Percentiles rank a stretch among this genome's conserved stretches.
Evolutionary conservation across 352 stramenopile species (phyloP).

Genomic region (Phytophthora ohioensis): DNA sequence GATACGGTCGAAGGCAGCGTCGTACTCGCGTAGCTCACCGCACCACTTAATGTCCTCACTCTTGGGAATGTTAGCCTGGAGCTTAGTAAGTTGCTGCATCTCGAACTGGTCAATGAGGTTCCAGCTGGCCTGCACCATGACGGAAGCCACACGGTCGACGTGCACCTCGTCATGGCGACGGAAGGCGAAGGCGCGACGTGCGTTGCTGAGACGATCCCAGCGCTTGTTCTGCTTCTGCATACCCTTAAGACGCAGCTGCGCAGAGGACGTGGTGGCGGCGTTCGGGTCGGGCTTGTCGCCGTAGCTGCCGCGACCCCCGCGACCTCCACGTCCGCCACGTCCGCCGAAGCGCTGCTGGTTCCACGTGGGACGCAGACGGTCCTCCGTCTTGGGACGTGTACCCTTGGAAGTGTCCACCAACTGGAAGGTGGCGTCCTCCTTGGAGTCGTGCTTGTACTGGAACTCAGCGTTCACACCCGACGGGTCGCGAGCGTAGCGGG

Average conservation of each 20-base stretch:
- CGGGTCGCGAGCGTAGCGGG: slow-evolving; percentile 69
- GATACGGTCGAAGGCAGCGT: slow-evolving; percentile 95
- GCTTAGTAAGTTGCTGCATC: slow-evolving; percentile 95
- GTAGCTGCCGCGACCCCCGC: slow-evolving; percentile 41
- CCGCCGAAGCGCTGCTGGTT: slow-evolving; percentile 88
- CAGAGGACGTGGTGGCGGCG: slow-evolving; percentile 50
- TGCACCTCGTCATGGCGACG: slow-evolving; percentile 77
- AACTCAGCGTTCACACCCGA: slow-evolving; percentile 93
- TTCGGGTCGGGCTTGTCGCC: slow-evolving; percentile 55
- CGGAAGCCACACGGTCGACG: slow-evolving; percentile 86
- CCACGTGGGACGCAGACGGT: slow-evolving; percentile 83
- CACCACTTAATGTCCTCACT: slow-evolving; percentile 94
- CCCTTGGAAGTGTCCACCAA: slow-evolving; percentile 95
- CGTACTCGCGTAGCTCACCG: slow-evolving; percentile 95
- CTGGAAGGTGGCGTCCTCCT: slow-evolving; percentile 93
- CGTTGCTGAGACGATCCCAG: slow-evolving; percentile 82
- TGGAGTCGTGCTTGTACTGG: slow-evolving; percentile 94
- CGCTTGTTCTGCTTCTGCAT: slow-evolving; percentile 91
- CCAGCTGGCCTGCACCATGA: slow-evolving; percentile 94
- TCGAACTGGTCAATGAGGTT: slow-evolving; percentile 97
- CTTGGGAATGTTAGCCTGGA: slow-evolving; percentile 90
- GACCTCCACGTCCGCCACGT: slow-evolving; percentile 55
- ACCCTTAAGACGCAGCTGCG: slow-evolving; percentile 82
- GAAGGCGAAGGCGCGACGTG: slow-evolving; percentile 71
- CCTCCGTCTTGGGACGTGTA: slow-evolving; percentile 76